A percentile compares a stretch with the other conserved stretches of the same genome.
These are phyloP conservation scores for Leccinum angustisporum DNA, from an alignment of 1,284 basidiomycete genomes.

Conservation along the genomic window DNA sequence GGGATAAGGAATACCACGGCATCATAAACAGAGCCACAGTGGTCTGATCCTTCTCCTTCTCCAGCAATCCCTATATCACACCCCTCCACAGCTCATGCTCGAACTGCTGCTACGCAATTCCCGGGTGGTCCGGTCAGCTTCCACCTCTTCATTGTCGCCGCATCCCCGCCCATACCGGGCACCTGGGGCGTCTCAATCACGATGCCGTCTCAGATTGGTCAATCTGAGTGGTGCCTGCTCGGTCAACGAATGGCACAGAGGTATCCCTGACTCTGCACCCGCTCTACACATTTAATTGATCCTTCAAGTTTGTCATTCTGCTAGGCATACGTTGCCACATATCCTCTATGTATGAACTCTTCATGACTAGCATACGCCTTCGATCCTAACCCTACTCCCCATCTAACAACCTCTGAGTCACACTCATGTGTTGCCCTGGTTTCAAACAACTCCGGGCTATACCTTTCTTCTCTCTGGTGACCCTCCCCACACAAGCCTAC, in stretches of 20 bases:
- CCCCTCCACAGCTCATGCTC: constrained; percentile 26
- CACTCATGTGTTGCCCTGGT: constrained; percentile 39
- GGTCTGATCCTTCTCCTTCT: constrained; percentile 33
- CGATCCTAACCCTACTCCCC: constrained; percentile 5
- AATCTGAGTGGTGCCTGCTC: constrained; percentile 42
- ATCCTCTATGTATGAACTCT: constrained; percentile 47
- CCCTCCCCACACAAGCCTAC: constrained; percentile 3
- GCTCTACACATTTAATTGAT: constrained; percentile 17
- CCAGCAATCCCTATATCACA: not conserved
- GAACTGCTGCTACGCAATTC: constrained; percentile 32
- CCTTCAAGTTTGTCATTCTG: constrained; percentile 33
- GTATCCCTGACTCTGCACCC: constrained; percentile 33
- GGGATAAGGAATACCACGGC: no score
- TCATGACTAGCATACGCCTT: constrained; percentile 51
- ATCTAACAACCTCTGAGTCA: constrained; percentile 14
- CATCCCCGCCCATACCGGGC: constrained; percentile 43
- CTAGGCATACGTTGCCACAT: constrained; percentile 51
- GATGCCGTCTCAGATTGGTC: constrained; percentile 25
- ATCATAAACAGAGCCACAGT: constrained; percentile 45
- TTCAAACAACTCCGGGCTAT: constrained; percentile 36
- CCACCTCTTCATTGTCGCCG: constrained; percentile 60
- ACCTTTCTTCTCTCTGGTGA: constrained; percentile 37
- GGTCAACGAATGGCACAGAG: constrained; percentile 49
- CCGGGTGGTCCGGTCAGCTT: constrained; percentile 39
- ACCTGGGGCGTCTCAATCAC: constrained; percentile 29